Evolutionary conservation across 108 stramenopile genomes (phyloP).

Genomic region (Discostella stelligeroides): DNA sequence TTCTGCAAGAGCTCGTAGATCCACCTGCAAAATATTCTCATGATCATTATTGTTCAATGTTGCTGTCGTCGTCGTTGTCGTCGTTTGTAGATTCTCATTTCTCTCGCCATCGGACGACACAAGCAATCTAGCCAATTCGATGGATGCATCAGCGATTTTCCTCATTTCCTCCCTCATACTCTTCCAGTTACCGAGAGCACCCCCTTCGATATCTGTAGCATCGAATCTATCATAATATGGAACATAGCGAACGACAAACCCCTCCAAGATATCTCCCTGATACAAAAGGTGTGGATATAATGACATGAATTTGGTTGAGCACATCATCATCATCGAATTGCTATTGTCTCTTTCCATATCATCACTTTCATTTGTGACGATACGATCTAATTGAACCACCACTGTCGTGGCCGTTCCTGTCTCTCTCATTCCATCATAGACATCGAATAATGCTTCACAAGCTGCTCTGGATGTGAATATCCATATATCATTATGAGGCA

Average conservation of each 20-base stretch:
- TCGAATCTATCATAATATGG: constrained; percentile 10
- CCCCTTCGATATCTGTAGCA: background rate
- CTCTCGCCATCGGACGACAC: constrained; percentile 20
- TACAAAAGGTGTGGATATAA: constrained; percentile 73
- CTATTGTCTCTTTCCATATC: background rate
- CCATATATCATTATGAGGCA: constrained; percentile 90
- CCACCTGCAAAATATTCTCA: constrained; percentile 3
- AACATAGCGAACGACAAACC: constrained; percentile 82
- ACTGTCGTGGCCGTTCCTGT: constrained; percentile 65
- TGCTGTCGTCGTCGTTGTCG: background rate
- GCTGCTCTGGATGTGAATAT: constrained; percentile 45
- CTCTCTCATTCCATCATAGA: constrained; percentile 69
- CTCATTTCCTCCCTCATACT: constrained; percentile 31
- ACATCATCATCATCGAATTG: background rate
- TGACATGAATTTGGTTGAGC: constrained; percentile 35
- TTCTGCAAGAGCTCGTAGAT: constrained; percentile 12
- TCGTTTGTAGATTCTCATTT: background rate
- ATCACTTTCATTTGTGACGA: constrained; percentile 38
- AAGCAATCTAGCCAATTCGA: constrained; percentile 39
- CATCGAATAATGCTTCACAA: constrained; percentile 54
- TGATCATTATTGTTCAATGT: background rate
- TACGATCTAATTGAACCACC: constrained; percentile 44
- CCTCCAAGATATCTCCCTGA: constrained; percentile 84
- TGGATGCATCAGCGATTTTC: constrained; percentile 31
- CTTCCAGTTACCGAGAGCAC: background rate